Conservation (phyloP, 116 monocot genomes). For the Dioscorea cayenensis region DNA sequence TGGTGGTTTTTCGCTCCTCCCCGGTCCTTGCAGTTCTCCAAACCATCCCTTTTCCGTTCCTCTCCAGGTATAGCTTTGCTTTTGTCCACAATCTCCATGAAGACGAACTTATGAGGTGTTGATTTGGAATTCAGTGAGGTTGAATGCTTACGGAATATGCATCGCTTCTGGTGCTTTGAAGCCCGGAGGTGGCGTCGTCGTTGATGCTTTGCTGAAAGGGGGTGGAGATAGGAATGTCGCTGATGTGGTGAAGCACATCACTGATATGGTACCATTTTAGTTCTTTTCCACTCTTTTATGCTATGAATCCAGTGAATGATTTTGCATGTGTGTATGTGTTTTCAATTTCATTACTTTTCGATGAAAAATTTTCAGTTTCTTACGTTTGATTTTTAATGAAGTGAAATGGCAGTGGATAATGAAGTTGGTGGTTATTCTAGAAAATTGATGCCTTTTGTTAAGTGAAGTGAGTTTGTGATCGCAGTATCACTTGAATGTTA, state of each 20-base stretch:
- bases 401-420: too few relatives aligned
- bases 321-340: not conserved
- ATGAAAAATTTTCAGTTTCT: not conserved
- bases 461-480: too few relatives aligned
- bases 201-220: slow-evolving; percentile 10
- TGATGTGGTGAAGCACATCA: slow-evolving; percentile 43
- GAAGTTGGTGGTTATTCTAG: too few relatives aligned
- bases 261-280: slow-evolving; percentile 44
- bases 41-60: not conserved
- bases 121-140: not conserved
- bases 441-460: too few relatives aligned
- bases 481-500: too few relatives aligned
- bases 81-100: not conserved
- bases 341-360: not conserved
- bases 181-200: slow-evolving; percentile 4
- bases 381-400: not conserved
- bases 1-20: not conserved
- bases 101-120: not conserved
- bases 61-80: slow-evolving; percentile 4
- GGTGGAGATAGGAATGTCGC: slow-evolving; percentile 29
- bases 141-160: slow-evolving; percentile 17
- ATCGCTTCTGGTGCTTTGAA: slow-evolving; percentile 12
- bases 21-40: not conserved
- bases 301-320: not conserved
- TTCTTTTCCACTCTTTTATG: not conserved